Base-by-base conservation (phyloP, 768 basidiomycete genomes). In the Floccularia luteovirens region DNA sequence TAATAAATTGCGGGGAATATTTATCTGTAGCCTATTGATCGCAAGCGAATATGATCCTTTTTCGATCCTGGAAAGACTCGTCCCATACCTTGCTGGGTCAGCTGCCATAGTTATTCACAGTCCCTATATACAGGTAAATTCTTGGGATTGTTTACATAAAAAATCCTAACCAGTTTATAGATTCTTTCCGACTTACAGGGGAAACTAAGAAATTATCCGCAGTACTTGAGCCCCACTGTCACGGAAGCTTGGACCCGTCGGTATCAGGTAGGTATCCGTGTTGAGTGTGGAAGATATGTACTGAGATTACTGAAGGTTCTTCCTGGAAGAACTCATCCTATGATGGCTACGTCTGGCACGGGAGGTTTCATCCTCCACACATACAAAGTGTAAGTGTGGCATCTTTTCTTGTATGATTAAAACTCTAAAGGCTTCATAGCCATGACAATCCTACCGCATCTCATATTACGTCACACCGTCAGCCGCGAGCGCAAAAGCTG, bases 241-340 rank as follows among this genome's bases (percentile, higher is more conserved):
- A 84, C 87, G 2, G 94, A 98, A 60, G 69, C 77, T 8, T 97
- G 88, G 84, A 59, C 90, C 30, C 77, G 94, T 21, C 75, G 77
- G 46, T 99, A 98, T 63, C 94, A 98, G 58, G 77, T 78, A 43
- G n/a, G 38, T 34, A 17, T 19, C 6, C 7, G 38, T n/a, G 20
- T 32, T 20, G 14, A 24, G 36, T 10, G 8, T 14, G 27, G 14
- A 22, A 28, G 20, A 25, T 28, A 44, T n/a, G 33, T 14, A 19
- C 36, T 24, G 11, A 34, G 10, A 10, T 6, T 41, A 16, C 34
- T 28, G 5, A 42, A 76, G 65, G 82, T 92, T 12, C 69, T 99
- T n/a, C 96, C 96, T 17, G 94, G 96, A 17, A 74, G 96, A 24
- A 94, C 90, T 28, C 96, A 99, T 64, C 96, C 96, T 3, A 79